A percentile compares a stretch with the other conserved stretches of the same genome.
These are phyloP conservation scores for Penicillium sp. DNA, from an alignment of 2,329 filamentous ascomycete species.

Conservation along the genomic window DNA sequence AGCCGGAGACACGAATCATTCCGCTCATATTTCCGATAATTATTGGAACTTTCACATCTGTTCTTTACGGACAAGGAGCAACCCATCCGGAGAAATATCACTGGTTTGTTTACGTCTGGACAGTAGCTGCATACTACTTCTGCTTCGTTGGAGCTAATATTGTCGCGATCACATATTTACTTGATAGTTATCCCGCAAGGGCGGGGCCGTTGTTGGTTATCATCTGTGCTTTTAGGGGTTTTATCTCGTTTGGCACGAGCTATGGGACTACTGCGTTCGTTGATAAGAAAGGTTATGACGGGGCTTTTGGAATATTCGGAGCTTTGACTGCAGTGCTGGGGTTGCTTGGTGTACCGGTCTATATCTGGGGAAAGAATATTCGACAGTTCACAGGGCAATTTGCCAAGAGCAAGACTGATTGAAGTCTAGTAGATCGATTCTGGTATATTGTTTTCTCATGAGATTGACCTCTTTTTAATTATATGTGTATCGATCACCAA, in stretches of 20 bases:
- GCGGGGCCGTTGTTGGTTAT: constrained; percentile 46
- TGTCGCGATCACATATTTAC: constrained; percentile 45
- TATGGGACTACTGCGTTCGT: constrained; percentile 37
- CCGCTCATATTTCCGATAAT: constrained; percentile 36
- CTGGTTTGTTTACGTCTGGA: constrained; percentile 25
- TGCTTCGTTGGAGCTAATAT: constrained; percentile 42
- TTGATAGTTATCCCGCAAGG: constrained; percentile 46
- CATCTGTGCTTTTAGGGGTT: constrained; percentile 47
- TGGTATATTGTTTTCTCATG: background rate
- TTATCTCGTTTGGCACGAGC: constrained; percentile 46
- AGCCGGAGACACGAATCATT: constrained; percentile 42
- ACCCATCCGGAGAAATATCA: constrained; percentile 31
- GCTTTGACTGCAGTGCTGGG: constrained; percentile 31
- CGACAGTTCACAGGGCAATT: constrained; percentile 21
- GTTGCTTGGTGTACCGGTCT: constrained; percentile 29
- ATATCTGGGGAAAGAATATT: constrained; percentile 34
- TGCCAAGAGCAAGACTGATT: constrained; percentile 3
- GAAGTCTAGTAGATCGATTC: background rate
- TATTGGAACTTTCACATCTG: constrained; percentile 38
- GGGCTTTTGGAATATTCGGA: constrained; percentile 33
- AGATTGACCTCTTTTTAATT: background rate
- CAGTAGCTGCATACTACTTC: constrained; percentile 26
- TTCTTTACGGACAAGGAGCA: constrained; percentile 41
- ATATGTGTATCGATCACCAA: background rate
- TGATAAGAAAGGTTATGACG: constrained; percentile 30